Conservation (phyloP, 2,329 filamentous ascomycete species). For the Paraphaeosphaeria sporulosa region DNA sequence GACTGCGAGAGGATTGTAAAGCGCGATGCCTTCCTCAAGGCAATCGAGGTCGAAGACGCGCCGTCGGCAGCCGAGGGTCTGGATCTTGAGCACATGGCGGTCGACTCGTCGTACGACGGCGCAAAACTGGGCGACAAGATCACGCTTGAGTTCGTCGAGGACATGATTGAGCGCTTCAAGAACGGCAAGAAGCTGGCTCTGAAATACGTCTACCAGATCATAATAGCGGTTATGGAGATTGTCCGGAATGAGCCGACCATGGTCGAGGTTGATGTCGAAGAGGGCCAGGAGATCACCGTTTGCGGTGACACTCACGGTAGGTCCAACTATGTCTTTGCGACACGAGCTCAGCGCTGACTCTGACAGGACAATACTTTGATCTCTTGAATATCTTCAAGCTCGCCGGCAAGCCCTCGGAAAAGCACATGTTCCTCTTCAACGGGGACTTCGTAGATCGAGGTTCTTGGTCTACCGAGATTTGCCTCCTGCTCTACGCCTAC, state of each 20-base stretch:
- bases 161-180: constrained; percentile 58
- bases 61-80: constrained; percentile 77
- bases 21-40: constrained; percentile 89
- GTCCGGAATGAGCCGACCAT: constrained; percentile 94
- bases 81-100: constrained; percentile 76
- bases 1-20: constrained; percentile 97
- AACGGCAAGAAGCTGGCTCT: constrained; percentile 91
- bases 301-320: constrained; percentile 96
- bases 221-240: constrained; percentile 87
- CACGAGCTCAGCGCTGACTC: constrained; percentile 11
- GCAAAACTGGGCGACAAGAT: constrained; percentile 79
- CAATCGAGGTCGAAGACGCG: constrained; percentile 81
- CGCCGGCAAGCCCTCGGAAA: constrained; percentile 83
- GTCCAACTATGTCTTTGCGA: constrained; percentile 29
- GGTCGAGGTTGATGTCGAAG: constrained; percentile 86
- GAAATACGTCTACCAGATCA: constrained; percentile 98
- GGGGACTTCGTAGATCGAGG: constrained; percentile 98
- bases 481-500: constrained; percentile 90
- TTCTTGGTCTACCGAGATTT: constrained; percentile 98
- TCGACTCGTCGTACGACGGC: constrained; percentile 88
- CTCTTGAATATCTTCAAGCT: constrained; percentile 94
- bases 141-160: constrained; percentile 80
- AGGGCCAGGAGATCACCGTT: constrained; percentile 83
- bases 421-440: constrained; percentile 96
- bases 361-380: constrained; percentile 91